phyloP scores from a whole-genome alignment of 441 rosid species.

The Euphorbia celastroides region DNA sequence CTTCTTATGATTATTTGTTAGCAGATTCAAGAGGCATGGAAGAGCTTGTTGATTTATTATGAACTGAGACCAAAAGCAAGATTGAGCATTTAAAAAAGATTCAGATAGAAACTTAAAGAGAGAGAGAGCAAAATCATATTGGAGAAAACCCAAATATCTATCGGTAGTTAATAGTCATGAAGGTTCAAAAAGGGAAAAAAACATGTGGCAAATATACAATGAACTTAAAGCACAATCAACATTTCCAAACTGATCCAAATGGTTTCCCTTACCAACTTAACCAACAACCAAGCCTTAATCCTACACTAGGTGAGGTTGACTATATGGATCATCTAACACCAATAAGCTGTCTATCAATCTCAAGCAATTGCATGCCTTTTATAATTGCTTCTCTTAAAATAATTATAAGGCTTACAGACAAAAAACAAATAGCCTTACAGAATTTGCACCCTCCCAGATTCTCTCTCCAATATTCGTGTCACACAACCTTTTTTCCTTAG shows the following conservation, averaged over 20 bases:
- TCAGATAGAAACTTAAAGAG: neutral
- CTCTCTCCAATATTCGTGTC: neutral
- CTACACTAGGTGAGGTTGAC: no score
- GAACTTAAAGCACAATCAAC: neutral
- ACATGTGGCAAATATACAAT: neutral
- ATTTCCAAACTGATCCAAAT: neutral
- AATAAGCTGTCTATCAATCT: no score
- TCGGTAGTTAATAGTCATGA: neutral
- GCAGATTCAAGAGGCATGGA: constrained; percentile 55
- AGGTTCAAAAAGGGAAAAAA: neutral
- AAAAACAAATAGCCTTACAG: neutral
- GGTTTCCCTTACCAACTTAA: neutral
- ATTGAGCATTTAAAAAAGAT: neutral
- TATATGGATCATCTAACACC: no score
- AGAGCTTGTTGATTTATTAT: constrained; percentile 57
- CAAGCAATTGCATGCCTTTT: no score
- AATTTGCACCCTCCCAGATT: neutral
- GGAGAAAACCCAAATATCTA: neutral
- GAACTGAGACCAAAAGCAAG: constrained; percentile 22
- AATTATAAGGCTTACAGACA: neutral
- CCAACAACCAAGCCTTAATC: no score
- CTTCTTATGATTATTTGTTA: constrained; percentile 56
- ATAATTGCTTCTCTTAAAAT: no score
- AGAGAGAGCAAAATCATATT: neutral
- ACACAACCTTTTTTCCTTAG: neutral